Percentiles rank a stretch among this genome's conserved stretches.
Conservation (phyloP, 495 filamentous ascomycete species). For the Neurospora sp. region DNA sequence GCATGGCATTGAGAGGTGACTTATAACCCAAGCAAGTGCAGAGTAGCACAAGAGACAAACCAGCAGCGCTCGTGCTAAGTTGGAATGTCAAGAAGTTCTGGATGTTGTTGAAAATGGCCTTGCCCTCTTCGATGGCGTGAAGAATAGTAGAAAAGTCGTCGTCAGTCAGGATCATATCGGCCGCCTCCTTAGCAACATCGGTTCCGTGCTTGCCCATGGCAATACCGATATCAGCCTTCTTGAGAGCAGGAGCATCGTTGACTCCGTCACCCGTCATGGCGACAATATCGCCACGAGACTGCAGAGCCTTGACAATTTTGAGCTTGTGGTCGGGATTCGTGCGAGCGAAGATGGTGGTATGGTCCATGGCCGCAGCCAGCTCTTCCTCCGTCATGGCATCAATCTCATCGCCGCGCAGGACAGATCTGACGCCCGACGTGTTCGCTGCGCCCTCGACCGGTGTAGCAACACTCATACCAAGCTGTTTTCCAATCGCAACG, state of each 20-base stretch:
- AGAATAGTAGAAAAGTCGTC: slow-evolving; percentile 98
- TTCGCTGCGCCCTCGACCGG: slow-evolving; percentile 33
- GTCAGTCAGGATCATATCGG: slow-evolving; percentile 98
- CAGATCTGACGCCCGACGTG: slow-evolving; percentile 49
- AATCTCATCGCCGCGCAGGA: slow-evolving; percentile 80
- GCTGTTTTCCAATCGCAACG: slow-evolving; percentile 80
- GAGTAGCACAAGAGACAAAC: slow-evolving; percentile 79
- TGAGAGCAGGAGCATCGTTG: slow-evolving; percentile 92
- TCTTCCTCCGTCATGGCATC: slow-evolving; percentile 82
- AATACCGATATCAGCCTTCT: slow-evolving; percentile 96
- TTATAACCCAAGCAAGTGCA: slow-evolving; percentile 87
- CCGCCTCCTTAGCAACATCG: slow-evolving; percentile 96
- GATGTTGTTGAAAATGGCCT: slow-evolving; percentile 98
- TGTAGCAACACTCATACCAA: slow-evolving; percentile 69
- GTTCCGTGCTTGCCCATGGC: slow-evolving; percentile 94
- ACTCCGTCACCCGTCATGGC: slow-evolving; percentile 99
- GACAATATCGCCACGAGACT: slow-evolving; percentile 89
- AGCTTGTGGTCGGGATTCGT: slow-evolving; percentile 96
- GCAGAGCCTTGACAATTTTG: slow-evolving; percentile 88
- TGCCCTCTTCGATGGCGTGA: slow-evolving; percentile 93
- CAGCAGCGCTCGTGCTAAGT: slow-evolving; percentile 91
- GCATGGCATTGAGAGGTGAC: slow-evolving; percentile 95
- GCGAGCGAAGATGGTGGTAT: slow-evolving; percentile 87
- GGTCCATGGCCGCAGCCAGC: slow-evolving; percentile 69
- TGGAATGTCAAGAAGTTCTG: slow-evolving; percentile 99